Evolutionary conservation across 2,329 filamentous ascomycete species (phyloP), one percentile per base, ranked within the genome.

Genomic region (Fonsecaea nubica): DNA sequence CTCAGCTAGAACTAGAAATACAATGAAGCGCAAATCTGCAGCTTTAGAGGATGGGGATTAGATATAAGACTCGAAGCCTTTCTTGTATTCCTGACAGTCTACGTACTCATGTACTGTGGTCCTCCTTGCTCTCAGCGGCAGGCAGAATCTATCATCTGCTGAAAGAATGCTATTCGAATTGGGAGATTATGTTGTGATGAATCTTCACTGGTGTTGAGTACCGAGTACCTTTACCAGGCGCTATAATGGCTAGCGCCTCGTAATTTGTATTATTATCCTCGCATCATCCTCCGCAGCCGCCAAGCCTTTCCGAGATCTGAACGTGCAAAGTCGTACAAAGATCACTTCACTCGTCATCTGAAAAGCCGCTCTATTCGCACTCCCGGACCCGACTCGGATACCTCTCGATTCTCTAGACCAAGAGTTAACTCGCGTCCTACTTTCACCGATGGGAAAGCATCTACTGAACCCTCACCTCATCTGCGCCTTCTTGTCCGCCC

Each of bases 381-480:
- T 30, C 32, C 12, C 48, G 42, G 30, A 25, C 30, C 12, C 42
- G 18, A n/a, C 35, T 36, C 30, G 12, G 30, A 13, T 33, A 25
- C 6, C 25, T 18, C 12, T 55, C 15, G n/a, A 55, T 35, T 36
- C n/a, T 55, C n/a, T 35, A 12, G 25, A 30, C 52, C 18, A 33
- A 33, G 35, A 59, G 32, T 54, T 30, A 32, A 25, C 1, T 25
- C 21, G 33, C 36, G 32, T 25, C 25, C 15, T 18, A 35, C 13
- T 42, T 10, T 21, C 42, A 42, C 25, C 38, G 53, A 58, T 56
- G 36, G 42, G 48, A 67, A 65, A 59, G 48, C 65, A 38, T 67
- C 60, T 62, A 64, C 68, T 60, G 42, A 40, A 38, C 48, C 54
- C 54, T 33, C 57, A 25, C 12, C 9, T 52, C 53, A 45, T n/a